Evolutionary conservation across 2,329 filamentous ascomycete species (phyloP), one percentile per base, ranked within the genome.

Genomic region (Stenocarpella maydis): DNA sequence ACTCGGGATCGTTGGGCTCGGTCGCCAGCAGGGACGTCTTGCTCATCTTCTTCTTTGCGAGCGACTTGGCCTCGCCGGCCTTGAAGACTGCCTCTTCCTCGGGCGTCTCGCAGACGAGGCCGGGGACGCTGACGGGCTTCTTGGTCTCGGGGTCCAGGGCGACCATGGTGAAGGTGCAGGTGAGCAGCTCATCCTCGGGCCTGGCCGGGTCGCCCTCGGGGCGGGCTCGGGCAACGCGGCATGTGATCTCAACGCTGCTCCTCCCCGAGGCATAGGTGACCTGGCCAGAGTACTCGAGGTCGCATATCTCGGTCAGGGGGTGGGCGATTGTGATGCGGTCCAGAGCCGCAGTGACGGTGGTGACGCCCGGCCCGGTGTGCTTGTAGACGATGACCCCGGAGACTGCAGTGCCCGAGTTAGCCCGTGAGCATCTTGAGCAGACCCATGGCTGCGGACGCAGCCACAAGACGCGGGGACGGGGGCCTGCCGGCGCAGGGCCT

Each of bases 231-330:
- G 91, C 89, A 21, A 94, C 91, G 76, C 92, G 90, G 73, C 92
- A 86, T 0, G 91, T 92, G 10, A 94, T 89, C 74, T 94, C 91
- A 79, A 93, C 88, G 76, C 90, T 92, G 70, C 89, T 92, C 69
- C 91, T 81, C 0, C 92, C 91, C 1, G 91, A 91, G 0, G 91
- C 91, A 76, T 93, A 94, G 0, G 91, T 84, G 10, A 85, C 83
- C 69, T 83, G 82, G 4, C 84, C 84, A 52, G 90, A 92, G 47
- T 93, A 86, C 75, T 94, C 90, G 12, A 95, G 86, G 77, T 95
- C 92, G 73, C 91, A 94, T 66, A 95, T 93, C 75, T 94, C 91
- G 45, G 88, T 91, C 28, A 94, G 82, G 0, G 91, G 91, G 70
- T 92, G 87, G 58, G 92, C 87, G 73, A 94, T 83, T 9, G 80